Evolutionary conservation across 1,284 basidiomycete genomes (phyloP), one percentile per base, ranked within the genome.

Genomic region (Ceratobasidium sp.): DNA sequence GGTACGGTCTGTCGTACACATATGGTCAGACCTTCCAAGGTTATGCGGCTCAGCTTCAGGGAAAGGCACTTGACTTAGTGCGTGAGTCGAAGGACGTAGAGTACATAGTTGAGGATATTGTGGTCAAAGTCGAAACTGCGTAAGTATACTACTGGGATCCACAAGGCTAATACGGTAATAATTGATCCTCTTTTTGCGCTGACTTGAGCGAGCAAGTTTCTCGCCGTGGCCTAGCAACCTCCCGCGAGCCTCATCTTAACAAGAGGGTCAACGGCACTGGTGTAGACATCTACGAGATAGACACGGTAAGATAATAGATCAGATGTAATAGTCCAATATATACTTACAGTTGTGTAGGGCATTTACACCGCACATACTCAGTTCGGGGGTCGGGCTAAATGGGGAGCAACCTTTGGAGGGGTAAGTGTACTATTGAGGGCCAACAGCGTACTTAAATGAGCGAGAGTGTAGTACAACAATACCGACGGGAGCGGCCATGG

Each of bases 401-500:
- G 64, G 63, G 73, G 73, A 24, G 33, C 36, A 8, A 57, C 50
- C 4, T 66, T 66, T 41, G 64, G 64, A 9, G 53, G 54, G 14
- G 57, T 72, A 54, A 59, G 54, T 33, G 9, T n/a, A 45, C 11
- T 41, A 19, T 15, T 36, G 19, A 33, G 14, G 29, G 7, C 15
- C 51, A 33, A 5, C 15, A 53, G 15, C 36, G 3, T n/a, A 27
- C 41, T 29, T 1, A 41, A 50, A 9, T 29, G 44, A 45, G 11
- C 27, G 27, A 17, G 19, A 31, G 2, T 17, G 5, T 67, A 67
- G 65, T 67, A 67, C 44, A 24, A 27, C 1, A 67, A 54, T 24
- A 15, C 31, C 17, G 74, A 75, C 41, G 74, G 74, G 27, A 75
- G 71, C 51, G 74, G 74, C 22, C 54, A 67, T 41, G 63, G 74